A percentile compares a stretch with the other conserved stretches of the same genome.
phyloP scores from a whole-genome alignment of 148 eudicot genomes.

The Nepenthes mirabilis region DNA sequence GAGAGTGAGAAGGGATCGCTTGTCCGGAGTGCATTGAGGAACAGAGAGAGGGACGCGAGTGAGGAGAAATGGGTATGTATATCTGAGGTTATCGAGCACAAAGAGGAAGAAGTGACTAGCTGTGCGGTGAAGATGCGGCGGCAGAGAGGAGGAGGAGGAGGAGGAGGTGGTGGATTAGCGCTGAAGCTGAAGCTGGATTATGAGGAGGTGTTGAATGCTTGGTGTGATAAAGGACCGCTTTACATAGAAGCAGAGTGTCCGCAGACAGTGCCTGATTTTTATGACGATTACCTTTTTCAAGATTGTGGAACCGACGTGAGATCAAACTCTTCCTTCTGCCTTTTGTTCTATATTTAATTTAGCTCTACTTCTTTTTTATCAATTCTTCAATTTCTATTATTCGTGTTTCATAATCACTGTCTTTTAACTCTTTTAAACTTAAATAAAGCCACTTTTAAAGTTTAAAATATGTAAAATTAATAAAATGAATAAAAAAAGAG shows the following conservation, averaged over 20 bases:
- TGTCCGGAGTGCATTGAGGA: neutral
- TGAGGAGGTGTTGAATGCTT: conserved; percentile 1
- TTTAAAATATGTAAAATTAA: no score
- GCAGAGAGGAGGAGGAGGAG: neutral
- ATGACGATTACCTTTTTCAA: neutral
- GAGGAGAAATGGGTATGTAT: neutral
- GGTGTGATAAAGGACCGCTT: neutral
- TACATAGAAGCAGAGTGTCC: neutral
- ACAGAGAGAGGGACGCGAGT: conserved; percentile 1
- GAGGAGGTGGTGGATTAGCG: neutral
- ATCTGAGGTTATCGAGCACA: neutral
- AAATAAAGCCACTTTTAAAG: no score
- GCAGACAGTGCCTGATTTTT: neutral
- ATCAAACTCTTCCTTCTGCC: neutral
- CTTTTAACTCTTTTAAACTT: no score
- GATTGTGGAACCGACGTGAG: neutral
- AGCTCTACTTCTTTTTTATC: no score
- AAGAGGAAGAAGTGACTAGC: neutral
- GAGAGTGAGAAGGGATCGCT: neutral
- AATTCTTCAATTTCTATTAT: no score
- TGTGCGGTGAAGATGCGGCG: neutral
- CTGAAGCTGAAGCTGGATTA: neutral
- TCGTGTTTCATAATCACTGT: no score
- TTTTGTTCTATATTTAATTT: no score
- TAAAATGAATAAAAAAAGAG: no score